Base-by-base conservation (phyloP, 805 yeast species). In the Saturnispora quitensis region DNA sequence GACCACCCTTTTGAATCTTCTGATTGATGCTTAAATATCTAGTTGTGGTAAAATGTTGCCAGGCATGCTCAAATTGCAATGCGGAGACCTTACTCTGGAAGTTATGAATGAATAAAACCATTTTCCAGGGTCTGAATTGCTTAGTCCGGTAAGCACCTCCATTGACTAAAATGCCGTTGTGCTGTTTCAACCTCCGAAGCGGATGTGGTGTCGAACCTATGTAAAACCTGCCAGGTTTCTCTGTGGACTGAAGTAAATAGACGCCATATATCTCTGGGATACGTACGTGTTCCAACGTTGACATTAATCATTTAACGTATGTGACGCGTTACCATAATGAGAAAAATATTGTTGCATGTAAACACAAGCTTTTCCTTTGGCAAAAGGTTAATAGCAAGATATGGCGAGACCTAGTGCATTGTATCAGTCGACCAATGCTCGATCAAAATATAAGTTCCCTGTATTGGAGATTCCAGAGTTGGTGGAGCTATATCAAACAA, bases 191-290 rank as follows among this genome's bases (percentile, higher is more conserved):
- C 47, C 96, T 65, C 56, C 76, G 59, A 3, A 69, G 61, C 0
- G 95, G 95, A 59, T 86, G 77, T 1, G 93, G 91, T 0, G 95
- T 85, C 0, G 95, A 86, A 0, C 96, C 96, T 4, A 87, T 77
- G 60, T 87, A 87, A 59, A 82, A 81, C 9, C 85, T 76, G 40
- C 70, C 70, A 22, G 78, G 77, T 56, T 77, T 79, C 10, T 78
- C 73, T 3, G 74, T 60, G 0, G 91, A 84, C 54, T 80, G 78
- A 9, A 87, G 67, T 2, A 88, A 65, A 61, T 87, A 88, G 43
- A 86, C 87, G 48, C 89, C 82, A 63, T 87, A 87, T 52, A 86
- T 77, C 7, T 56, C 61, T 1, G 77, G 74, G 10, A 49, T 43
- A 22, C 46, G 31, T 18, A 40, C 10, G 33, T 33, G 45, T 12